Evolutionary conservation across 257 asterid species (phyloP).

Genomic region (Prunella vulgaris): DNA sequence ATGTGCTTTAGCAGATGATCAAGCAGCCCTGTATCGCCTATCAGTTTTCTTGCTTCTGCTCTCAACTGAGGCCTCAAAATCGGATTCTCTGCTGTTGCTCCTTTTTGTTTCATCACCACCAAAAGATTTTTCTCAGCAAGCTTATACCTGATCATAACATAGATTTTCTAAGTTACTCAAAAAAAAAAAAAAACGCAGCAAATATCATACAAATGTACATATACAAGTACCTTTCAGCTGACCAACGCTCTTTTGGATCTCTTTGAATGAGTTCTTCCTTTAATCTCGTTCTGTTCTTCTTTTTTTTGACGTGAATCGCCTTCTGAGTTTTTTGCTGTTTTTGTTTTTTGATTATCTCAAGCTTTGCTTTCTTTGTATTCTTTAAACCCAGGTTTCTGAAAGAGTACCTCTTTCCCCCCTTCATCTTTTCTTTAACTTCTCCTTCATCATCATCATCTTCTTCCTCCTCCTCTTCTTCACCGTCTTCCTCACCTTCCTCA

Average conservation of each 20-base stretch:
- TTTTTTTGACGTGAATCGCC: constrained; percentile 25
- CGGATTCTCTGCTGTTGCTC: constrained; percentile 60
- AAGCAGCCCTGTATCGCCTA: constrained; percentile 87
- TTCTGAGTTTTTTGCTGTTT: constrained; percentile 32
- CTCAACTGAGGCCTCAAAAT: constrained; percentile 81
- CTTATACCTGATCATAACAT: constrained; percentile 53
- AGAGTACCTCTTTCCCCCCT: constrained; percentile 56
- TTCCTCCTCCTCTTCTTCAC: constrained; percentile 24
- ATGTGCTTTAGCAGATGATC: constrained; percentile 95
- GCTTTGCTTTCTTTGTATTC: constrained; percentile 44
- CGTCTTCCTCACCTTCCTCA: constrained; percentile 22
- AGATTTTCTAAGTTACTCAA: constrained; percentile 7
- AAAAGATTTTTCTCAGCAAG: constrained; percentile 68
- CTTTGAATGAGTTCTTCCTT: constrained; percentile 44
- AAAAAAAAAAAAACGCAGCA: not conserved
- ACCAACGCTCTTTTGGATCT: constrained; percentile 92
- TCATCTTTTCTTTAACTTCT: constrained; percentile 18
- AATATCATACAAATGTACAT: not conserved
- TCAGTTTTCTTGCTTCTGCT: constrained; percentile 83
- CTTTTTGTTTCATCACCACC: constrained; percentile 78
- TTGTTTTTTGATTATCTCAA: constrained; percentile 29
- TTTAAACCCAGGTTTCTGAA: constrained; percentile 48
- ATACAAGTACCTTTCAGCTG: constrained; percentile 64
- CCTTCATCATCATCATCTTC: constrained; percentile 31
- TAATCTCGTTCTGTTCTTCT: constrained; percentile 35